A percentile compares a stretch with the other conserved stretches of the same genome.
phyloP scores from a whole-genome alignment of 805 yeast genomes.

The Candida argentea region DNA sequence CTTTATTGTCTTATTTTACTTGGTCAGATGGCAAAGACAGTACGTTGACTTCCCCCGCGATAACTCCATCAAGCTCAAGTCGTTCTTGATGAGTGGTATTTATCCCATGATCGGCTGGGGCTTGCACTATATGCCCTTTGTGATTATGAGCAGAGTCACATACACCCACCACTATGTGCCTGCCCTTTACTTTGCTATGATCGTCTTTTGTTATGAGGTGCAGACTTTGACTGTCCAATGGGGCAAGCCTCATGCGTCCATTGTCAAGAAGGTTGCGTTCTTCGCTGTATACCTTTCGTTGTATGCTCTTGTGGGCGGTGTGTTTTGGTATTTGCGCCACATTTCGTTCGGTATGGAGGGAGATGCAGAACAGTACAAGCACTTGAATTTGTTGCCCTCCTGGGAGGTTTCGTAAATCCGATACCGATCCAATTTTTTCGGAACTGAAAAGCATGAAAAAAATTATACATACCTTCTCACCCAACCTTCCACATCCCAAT shows the following conservation, averaged over 20 bases:
- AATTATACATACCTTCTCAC: too few relatives aligned
- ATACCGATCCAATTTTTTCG: background rate
- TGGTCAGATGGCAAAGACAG: constrained; percentile 66
- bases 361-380: constrained; percentile 27
- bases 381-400: constrained; percentile 27
- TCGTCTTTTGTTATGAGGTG: constrained; percentile 55
- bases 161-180: constrained; percentile 96
- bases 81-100: constrained; percentile 60
- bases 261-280: constrained; percentile 11
- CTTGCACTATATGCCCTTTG: constrained; percentile 80
- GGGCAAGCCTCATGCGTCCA: constrained; percentile 8
- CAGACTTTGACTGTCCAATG: constrained; percentile 33
- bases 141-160: constrained; percentile 91
- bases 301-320: constrained; percentile 22
- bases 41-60: constrained; percentile 37
- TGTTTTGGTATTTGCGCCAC: constrained; percentile 35
- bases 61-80: constrained; percentile 35
- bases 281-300: constrained; percentile 8
- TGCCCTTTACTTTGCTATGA: constrained; percentile 88
- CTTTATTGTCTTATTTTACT: constrained; percentile 30
- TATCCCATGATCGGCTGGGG: constrained; percentile 89
- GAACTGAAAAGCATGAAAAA: background rate
- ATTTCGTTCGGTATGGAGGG: constrained; percentile 37
- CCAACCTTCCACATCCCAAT: too few relatives aligned
- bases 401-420: constrained; percentile 14